Evolutionary conservation across 2,329 filamentous ascomycete species (phyloP).

Genomic region (Allantophomopsis lycopodina): DNA sequence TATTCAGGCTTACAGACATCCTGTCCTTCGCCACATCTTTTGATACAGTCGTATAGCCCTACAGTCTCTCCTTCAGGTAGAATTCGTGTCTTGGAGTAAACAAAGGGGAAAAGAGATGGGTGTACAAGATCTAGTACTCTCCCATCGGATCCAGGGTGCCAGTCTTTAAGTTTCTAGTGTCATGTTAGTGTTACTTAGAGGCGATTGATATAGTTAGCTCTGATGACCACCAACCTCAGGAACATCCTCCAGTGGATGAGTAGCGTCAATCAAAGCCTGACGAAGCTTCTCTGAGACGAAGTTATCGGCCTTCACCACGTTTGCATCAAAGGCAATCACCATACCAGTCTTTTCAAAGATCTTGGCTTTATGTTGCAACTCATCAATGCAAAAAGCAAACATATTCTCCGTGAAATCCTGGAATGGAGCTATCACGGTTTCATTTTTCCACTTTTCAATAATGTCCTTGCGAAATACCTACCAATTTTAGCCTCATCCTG

Average conservation of each 20-base stretch:
- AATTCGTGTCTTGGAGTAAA: conserved; percentile 33
- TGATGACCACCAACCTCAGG: conserved; percentile 19
- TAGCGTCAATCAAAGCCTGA: conserved; percentile 26
- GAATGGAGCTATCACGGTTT: conserved; percentile 12
- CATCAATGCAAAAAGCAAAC: conserved; percentile 14
- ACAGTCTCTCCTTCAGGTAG: conserved; percentile 16
- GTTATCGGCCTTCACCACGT: conserved; percentile 38
- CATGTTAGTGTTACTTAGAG: no score
- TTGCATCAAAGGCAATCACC: conserved; percentile 8
- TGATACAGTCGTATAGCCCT: conserved; percentile 11
- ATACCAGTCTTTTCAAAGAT: conserved; percentile 7
- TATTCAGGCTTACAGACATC: not conserved
- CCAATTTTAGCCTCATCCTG: not conserved
- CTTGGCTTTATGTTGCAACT: conserved; percentile 10
- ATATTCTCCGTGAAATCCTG: conserved; percentile 17
- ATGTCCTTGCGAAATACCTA: conserved; percentile 12
- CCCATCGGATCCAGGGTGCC: conserved; percentile 41
- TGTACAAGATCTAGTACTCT: conserved; percentile 49
- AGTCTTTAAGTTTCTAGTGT: conserved; percentile 30
- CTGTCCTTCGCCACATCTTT: conserved; percentile 15
- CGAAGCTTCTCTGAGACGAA: conserved; percentile 24
- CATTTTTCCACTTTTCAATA: conserved; percentile 13
- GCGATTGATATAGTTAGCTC: no score
- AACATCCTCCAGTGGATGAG: conserved; percentile 33
- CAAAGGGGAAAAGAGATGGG: conserved; percentile 47